Evolutionary conservation across 2,329 filamentous ascomycete genomes (phyloP).

Genomic region (Penicillium decumbens): DNA sequence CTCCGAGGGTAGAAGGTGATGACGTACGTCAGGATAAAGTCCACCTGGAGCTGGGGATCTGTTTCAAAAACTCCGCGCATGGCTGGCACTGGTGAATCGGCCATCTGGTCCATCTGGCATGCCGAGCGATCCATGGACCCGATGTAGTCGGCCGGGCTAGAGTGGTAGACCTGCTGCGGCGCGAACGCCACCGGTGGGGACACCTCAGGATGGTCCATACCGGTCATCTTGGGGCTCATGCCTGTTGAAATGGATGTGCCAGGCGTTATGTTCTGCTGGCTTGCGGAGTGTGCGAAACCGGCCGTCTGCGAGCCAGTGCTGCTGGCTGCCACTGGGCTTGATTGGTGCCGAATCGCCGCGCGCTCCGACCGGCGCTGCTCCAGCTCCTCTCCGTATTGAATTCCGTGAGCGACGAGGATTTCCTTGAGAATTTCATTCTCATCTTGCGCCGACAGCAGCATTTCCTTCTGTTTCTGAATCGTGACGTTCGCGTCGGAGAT

Average conservation of each 20-base stretch:
- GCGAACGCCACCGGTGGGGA: constrained; percentile 25
- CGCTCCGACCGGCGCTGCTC: constrained; percentile 37
- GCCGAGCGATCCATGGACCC: constrained; percentile 22
- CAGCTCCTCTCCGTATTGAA: constrained; percentile 51
- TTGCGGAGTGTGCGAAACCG: constrained; percentile 20
- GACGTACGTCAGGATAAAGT: constrained; percentile 46
- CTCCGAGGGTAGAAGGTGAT: not conserved
- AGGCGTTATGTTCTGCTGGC: constrained; percentile 30
- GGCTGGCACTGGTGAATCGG: constrained; percentile 20
- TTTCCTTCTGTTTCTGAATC: constrained; percentile 64
- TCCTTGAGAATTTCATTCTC: constrained; percentile 75
- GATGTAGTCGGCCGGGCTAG: constrained; percentile 23
- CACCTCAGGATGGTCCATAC: constrained; percentile 27
- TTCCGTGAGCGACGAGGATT: constrained; percentile 56
- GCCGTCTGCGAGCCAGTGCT: constrained; percentile 32
- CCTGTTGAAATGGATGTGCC: constrained; percentile 32
- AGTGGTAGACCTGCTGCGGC: constrained; percentile 22
- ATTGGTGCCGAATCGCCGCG: constrained; percentile 23
- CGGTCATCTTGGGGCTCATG: constrained; percentile 29
- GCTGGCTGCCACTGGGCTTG: constrained; percentile 44
- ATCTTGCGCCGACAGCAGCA: constrained; percentile 65
- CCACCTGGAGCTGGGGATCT: constrained; percentile 46
- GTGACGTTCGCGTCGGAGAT: constrained; percentile 51
- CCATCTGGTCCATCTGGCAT: constrained; percentile 14
- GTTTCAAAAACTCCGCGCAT: constrained; percentile 42